Conservation (phyloP, 495 filamentous ascomycete genomes). For the Pseudotulostoma volvatum region DNA sequence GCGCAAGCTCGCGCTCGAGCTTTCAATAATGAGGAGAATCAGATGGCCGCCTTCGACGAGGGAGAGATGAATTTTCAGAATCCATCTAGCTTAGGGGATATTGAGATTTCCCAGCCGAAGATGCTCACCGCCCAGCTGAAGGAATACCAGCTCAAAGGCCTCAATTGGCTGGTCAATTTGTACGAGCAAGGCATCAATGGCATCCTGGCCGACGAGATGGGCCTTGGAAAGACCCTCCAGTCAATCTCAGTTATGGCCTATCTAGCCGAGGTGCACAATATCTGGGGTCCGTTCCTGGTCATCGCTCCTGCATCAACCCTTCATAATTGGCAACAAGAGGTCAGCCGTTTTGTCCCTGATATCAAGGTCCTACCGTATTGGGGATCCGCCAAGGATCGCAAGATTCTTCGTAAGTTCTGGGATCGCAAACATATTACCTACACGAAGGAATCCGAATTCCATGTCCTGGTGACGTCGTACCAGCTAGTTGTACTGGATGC, state of each 20-base stretch:
- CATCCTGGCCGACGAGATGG: slow-evolving; percentile 97
- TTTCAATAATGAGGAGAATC: slow-evolving; percentile 58
- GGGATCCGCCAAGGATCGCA: slow-evolving; percentile 13
- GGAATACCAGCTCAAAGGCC: slow-evolving; percentile 87
- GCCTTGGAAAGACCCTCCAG: slow-evolving; percentile 90
- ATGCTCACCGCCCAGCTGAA: slow-evolving; percentile 89
- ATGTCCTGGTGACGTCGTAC: slow-evolving; percentile 90
- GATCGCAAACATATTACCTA: slow-evolving; percentile 64
- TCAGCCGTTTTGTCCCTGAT: slow-evolving; percentile 94
- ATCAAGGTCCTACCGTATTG: slow-evolving; percentile 30
- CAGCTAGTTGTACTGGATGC: slow-evolving; percentile 79
- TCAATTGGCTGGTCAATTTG: slow-evolving; percentile 93
- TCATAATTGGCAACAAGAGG: slow-evolving; percentile 95
- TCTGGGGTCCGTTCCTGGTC: slow-evolving; percentile 70
- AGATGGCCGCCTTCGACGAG: slow-evolving; percentile 41
- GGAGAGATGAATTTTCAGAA: slow-evolving; percentile 99
- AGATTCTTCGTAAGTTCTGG: slow-evolving; percentile 36
- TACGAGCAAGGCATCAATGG: slow-evolving; percentile 79
- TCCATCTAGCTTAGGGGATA: slow-evolving; percentile 80
- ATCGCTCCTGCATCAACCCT: slow-evolving; percentile 88
- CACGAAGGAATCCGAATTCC: slow-evolving; percentile 68
- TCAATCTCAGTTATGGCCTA: slow-evolving; percentile 81
- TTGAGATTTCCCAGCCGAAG: slow-evolving; percentile 86
- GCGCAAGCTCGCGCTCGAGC: slow-evolving; percentile 81
- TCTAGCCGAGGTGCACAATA: slow-evolving; percentile 72